phyloP scores from a whole-genome alignment of 2,329 filamentous ascomycete species.

The Colletotrichum sp. region DNA sequence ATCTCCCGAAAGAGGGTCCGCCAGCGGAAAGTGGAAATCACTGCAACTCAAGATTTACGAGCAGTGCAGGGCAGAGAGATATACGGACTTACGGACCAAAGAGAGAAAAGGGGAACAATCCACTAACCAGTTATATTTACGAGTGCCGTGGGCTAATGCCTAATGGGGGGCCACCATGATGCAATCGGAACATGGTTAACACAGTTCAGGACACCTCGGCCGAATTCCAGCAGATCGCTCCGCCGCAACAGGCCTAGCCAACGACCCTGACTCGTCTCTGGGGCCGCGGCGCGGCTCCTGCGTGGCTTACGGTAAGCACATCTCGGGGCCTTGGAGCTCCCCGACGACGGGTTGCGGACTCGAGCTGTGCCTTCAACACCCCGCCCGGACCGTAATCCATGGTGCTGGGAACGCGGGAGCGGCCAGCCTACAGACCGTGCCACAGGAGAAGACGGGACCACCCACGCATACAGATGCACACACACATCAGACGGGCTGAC shows the following conservation, averaged over 20 bases:
- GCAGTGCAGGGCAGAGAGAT: neutral
- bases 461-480: neutral
- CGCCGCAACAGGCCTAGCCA: neutral
- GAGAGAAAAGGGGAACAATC: neutral
- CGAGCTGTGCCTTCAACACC: neutral
- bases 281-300: neutral
- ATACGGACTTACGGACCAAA: neutral
- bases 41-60: constrained; percentile 13
- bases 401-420: neutral
- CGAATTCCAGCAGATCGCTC: neutral
- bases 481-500: neutral
- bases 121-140: neutral
- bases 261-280: neutral
- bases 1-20: neutral
- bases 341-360: neutral
- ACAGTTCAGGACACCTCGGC: neutral
- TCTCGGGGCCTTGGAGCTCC: neutral
- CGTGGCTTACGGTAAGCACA: neutral
- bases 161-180: neutral
- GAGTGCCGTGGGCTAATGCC: neutral
- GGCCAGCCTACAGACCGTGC: neutral
- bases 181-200: neutral
- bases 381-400: constrained; percentile 1
- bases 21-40: neutral
- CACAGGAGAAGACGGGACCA: neutral